phyloP scores from a whole-genome alignment of 2,329 filamentous ascomycete genomes.

The Cryoendolithus antarcticus region DNA sequence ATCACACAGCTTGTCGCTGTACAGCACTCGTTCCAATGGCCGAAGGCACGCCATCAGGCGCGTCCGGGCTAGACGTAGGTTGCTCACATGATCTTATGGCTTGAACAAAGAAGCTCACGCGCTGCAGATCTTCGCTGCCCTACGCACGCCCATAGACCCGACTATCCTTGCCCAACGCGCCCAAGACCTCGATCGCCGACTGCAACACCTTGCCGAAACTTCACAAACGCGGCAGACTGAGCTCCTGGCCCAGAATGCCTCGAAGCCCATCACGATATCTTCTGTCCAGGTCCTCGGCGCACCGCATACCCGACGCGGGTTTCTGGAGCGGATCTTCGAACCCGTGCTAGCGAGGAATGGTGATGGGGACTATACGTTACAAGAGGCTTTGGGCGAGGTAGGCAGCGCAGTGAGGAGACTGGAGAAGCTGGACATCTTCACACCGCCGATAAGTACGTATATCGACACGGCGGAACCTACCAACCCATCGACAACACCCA shows the following conservation, averaged over 20 bases:
- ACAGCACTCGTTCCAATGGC: too few species aligned
- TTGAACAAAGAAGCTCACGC: slow-evolving; percentile 29
- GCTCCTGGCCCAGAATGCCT: slow-evolving; percentile 70
- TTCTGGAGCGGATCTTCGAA: slow-evolving; percentile 69
- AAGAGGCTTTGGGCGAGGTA: slow-evolving; percentile 64
- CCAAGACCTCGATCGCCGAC: slow-evolving; percentile 46
- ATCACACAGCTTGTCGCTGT: too few species aligned
- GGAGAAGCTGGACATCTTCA: slow-evolving; percentile 75
- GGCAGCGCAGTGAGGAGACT: slow-evolving; percentile 61
- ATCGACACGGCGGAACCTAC: slow-evolving; percentile 62
- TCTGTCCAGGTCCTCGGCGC: slow-evolving; percentile 75
- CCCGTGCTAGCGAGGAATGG: slow-evolving; percentile 59
- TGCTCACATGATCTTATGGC: slow-evolving; percentile 58
- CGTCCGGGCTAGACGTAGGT: too few species aligned
- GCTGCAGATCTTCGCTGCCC: slow-evolving; percentile 45
- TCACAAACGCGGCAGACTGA: slow-evolving; percentile 52
- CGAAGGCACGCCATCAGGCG: too few species aligned
- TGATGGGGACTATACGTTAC: slow-evolving; percentile 54
- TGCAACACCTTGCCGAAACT: slow-evolving; percentile 46
- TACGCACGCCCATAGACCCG: slow-evolving; percentile 46
- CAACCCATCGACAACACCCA: slow-evolving; percentile 57
- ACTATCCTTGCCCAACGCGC: slow-evolving; percentile 47
- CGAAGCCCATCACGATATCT: slow-evolving; percentile 76
- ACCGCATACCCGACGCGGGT: slow-evolving; percentile 66
- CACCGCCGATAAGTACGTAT: slow-evolving; percentile 69